Base-by-base conservation (phyloP, 2,329 filamentous ascomycete species). In the Rhynchosporium agropyri region DNA sequence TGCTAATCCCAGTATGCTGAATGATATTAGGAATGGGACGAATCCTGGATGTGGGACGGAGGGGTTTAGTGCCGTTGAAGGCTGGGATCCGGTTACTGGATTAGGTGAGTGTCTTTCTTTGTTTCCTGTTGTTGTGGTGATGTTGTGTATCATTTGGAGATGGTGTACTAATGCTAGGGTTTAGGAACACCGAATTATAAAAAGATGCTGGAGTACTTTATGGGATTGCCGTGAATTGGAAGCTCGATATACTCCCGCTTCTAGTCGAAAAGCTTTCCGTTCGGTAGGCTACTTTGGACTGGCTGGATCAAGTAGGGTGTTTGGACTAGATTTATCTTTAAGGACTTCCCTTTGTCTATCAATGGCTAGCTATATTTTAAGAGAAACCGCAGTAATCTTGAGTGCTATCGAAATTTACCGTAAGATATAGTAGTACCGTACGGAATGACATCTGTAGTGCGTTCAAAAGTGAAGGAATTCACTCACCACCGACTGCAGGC, bases 21-120 rank as follows among this genome's bases (percentile, higher is more conserved):
- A 65, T 71, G 74, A 48, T 68, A 75, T 80, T 28, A 76, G 72
- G 0, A 62, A 63, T 4, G 78, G 78, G 8, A 75, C 74, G 31
- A 78, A 76, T 38, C 70, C 72, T n/a, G 78, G 78, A 3, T 80
- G 78, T 65, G 68, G 71, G 4, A 73, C 69, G 15, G 51, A 65
- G 38, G 74, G 73, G 3, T 70, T 69, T 28, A 62, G 65, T 10
- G 74, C 72, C 13, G 73, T 70, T 4, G 42, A 65, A 28, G 76
- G 76, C 9, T 77, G 76, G 74, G 75, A 76, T 65, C 74, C 76
- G 6, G 76, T 76, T 13, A 77, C 74, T 9, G 75, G 75, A 6
- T 69, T 76, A 12, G 75, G 75, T 65, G 60, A 66, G 61, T 61
- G 38, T 9, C 13, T 43, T 43, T 4, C 4, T 15, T 43, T 43